Evolutionary conservation across 2,329 filamentous ascomycete genomes (phyloP), one percentile per base, ranked within the genome.

Genomic region (Colletotrichum liriopes): DNA sequence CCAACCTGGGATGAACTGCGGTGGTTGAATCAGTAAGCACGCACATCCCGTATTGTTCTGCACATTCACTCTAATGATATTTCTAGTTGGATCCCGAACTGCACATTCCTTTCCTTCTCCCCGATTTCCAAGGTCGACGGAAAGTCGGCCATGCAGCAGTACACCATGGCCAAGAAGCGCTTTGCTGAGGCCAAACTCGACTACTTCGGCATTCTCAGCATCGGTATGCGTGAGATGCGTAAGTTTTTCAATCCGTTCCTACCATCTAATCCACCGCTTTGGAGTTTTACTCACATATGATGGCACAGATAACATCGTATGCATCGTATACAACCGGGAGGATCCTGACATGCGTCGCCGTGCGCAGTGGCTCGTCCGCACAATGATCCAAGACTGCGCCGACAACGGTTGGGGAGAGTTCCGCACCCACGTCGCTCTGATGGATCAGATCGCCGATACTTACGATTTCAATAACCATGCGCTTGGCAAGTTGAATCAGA

Each of bases 301-400:
- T 35, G 39, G 39, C 47, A 54, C 60, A 74, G 73, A 89, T 76
- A 85, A 88, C 75, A 89, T 89, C 69, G 84, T 88, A 3, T 86
- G 86, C 69, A 85, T 90, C 52, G 82, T 89, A 18, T 90, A 86
- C 76, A 83, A 90, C 72, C 80, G 84, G 6, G 80, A 81, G 47
- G 81, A 86, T 43, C 74, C 80, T 0, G 81, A 84, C 1, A 66
- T 67, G 29, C 82, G 85, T 74, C 73, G 79, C 26, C 78, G 80
- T 2, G 79, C 78, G 41, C 72, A 77, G 62, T 75, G 72, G 71
- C 70, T 79, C 14, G 77, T 83, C 73, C 73, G 78, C 5, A 80
- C 80, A 8, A 78, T 84, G 73, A 82, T 84, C 29, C 79, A 81
- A 11, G 82, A 86, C 71, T 84, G 82, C 39, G 84, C 84, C 0